Percentiles rank a stretch among this genome's conserved stretches.
phyloP scores from a whole-genome alignment of 1,139 yeast genomes.

The Kazachstania sp. region DNA sequence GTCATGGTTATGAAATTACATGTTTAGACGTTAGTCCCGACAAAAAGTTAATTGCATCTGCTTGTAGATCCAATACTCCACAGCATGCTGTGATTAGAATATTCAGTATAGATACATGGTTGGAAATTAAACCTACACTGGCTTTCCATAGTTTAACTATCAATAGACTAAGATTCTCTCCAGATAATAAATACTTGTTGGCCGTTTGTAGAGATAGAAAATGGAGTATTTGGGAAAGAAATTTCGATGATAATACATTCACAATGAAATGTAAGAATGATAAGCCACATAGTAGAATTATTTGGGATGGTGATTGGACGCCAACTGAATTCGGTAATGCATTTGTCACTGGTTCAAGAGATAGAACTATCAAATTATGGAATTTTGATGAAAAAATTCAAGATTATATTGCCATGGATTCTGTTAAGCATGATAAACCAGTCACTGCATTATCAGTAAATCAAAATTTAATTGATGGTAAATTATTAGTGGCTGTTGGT shows the following conservation, averaged over 20 bases:
- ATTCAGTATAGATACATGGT: conserved; percentile 59
- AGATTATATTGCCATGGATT: conserved; percentile 19
- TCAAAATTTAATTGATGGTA: conserved; percentile 25
- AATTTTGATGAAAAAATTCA: conserved; percentile 25
- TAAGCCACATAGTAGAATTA: conserved; percentile 83
- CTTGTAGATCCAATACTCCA: conserved; percentile 81
- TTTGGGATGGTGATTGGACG: conserved; percentile 93
- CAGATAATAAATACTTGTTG: conserved; percentile 56
- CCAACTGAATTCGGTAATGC: conserved; percentile 36
- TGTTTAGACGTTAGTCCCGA: conserved; percentile 66
- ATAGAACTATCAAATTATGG: conserved; percentile 74
- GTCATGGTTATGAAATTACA: conserved; percentile 93
- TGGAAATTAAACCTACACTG: conserved; percentile 42
- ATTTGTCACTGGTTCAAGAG: conserved; percentile 85
- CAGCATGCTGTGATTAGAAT: conserved; percentile 81
- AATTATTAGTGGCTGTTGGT: conserved; percentile 53
- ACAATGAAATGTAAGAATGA: conserved; percentile 41
- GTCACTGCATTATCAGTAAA: conserved; percentile 67
- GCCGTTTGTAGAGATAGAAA: conserved; percentile 90
- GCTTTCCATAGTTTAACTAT: conserved; percentile 77
- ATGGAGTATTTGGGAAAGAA: conserved; percentile 65
- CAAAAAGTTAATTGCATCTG: conserved; percentile 65
- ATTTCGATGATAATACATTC: conserved; percentile 34
- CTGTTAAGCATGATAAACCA: conserved; percentile 42
- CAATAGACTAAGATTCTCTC: conserved; percentile 72